Percentiles rank a stretch among this genome's conserved stretches.
Evolutionary conservation across 164 flowering plant genomes (phyloP).

Genomic region (Berberis thunbergii): DNA sequence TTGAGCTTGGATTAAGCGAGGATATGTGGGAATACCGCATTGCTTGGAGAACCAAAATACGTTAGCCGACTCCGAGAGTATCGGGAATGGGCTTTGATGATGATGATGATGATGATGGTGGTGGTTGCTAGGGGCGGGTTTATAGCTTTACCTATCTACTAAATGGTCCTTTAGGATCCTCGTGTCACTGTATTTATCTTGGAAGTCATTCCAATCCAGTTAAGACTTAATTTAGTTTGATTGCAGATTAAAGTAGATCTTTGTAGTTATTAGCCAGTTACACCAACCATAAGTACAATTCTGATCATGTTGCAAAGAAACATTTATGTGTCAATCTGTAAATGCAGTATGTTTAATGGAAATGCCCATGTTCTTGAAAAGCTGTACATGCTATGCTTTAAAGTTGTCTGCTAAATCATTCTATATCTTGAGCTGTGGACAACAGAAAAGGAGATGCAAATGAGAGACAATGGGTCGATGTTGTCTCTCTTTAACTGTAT

Average conservation of each 20-base stretch:
- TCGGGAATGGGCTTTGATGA: no score
- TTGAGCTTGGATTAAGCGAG: no score
- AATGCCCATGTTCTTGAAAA: not conserved
- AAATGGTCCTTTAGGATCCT: not conserved
- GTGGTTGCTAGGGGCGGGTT: no score
- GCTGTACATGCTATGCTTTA: not conserved
- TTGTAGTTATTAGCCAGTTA: no score
- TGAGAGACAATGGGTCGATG: not conserved
- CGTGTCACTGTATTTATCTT: not conserved
- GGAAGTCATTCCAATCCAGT: not conserved
- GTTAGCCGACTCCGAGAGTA: no score
- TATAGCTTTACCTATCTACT: not conserved
- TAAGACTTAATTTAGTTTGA: no score
- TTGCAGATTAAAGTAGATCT: no score
- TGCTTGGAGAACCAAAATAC: no score
- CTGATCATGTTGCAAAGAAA: no score
- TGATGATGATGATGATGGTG: no score
- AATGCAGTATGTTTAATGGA: not conserved
- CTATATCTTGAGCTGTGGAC: constrained; percentile 1
- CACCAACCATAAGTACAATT: no score
- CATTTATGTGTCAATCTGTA: not conserved
- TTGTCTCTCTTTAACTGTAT: not conserved
- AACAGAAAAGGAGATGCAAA: not conserved
- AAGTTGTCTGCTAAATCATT: constrained; percentile 5
- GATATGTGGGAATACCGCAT: no score